A percentile compares a stretch with the other conserved stretches of the same genome.
These are phyloP conservation scores for Danielozyma ontarioensis DNA, from an alignment of 805 yeast genomes.

Conservation along the genomic window DNA sequence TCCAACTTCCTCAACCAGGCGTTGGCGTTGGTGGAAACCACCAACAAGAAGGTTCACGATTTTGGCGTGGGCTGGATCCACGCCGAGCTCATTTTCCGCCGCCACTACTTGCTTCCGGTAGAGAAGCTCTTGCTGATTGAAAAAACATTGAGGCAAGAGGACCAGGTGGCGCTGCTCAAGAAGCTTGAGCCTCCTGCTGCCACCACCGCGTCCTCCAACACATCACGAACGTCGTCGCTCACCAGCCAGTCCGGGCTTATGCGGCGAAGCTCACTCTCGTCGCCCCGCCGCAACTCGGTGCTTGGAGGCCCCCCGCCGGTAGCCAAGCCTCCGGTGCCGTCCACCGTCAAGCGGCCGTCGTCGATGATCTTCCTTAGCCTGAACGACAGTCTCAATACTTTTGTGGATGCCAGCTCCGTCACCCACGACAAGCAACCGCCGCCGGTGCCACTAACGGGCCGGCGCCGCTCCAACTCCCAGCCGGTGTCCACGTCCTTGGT, in stretches of 20 bases:
- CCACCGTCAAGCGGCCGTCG: conserved; percentile 10
- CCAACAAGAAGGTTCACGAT: conserved; percentile 27
- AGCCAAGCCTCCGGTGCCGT: conserved; percentile 1
- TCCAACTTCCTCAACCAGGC: conserved; percentile 40
- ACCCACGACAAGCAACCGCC: background rate
- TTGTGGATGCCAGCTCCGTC: conserved; percentile 5
- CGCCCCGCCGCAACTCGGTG: background rate
- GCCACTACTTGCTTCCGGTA: conserved; percentile 25
- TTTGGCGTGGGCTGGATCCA: conserved; percentile 39
- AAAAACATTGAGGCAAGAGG: conserved; percentile 4
- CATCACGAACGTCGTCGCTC: conserved; percentile 2
- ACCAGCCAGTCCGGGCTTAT: conserved; percentile 1
- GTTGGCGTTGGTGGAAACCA: conserved; percentile 20
- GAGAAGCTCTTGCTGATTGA: conserved; percentile 15
- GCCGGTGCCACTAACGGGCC: conserved; percentile 7
- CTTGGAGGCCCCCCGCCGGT: background rate
- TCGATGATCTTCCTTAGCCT: conserved; percentile 21
- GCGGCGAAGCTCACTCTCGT: background rate
- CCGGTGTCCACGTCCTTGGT: conserved; percentile 12
- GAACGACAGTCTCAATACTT: conserved; percentile 11
- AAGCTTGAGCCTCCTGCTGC: background rate
- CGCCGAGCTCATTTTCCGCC: conserved; percentile 39
- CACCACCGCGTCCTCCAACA: background rate
- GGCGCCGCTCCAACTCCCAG: conserved; percentile 35
- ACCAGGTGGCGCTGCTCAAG: conserved; percentile 2